Conservation (phyloP, 768 basidiomycete genomes). For the Pleurotus sapidus region DNA sequence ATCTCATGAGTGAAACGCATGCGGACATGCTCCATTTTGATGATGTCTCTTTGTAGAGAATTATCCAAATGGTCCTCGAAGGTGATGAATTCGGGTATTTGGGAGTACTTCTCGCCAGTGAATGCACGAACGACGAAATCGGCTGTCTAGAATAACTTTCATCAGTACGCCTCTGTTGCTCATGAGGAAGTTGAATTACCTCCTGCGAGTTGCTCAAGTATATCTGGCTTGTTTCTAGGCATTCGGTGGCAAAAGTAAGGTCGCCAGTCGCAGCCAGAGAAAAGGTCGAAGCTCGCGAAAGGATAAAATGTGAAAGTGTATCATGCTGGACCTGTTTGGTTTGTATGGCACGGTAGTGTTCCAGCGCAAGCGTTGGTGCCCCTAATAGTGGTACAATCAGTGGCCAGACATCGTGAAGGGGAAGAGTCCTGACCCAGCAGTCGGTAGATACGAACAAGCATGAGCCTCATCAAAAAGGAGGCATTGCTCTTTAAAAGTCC, state of each 20-base stretch:
- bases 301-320: slow-evolving; percentile 81
- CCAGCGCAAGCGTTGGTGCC: slow-evolving; percentile 66
- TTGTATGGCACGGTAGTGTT: slow-evolving; percentile 76
- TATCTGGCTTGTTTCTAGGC: slow-evolving; percentile 76
- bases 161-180: slow-evolving; percentile 1
- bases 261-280: slow-evolving; percentile 76
- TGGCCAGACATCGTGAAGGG: not conserved
- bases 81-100: slow-evolving; percentile 82
- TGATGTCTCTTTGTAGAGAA: slow-evolving; percentile 80
- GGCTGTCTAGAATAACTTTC: slow-evolving; percentile 46
- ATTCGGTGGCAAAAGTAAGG: slow-evolving; percentile 71
- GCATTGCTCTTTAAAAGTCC: slow-evolving; percentile 70
- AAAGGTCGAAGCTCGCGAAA: slow-evolving; percentile 77
- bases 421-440: slow-evolving; percentile 55
- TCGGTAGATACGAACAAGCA: slow-evolving; percentile 80
- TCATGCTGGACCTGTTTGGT: slow-evolving; percentile 88
- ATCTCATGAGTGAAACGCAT: slow-evolving; percentile 79
- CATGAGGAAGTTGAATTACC: slow-evolving; percentile 32
- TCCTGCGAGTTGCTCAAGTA: slow-evolving; percentile 80
- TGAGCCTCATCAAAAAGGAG: slow-evolving; percentile 74
- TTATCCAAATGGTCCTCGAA: slow-evolving; percentile 83
- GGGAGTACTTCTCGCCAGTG: slow-evolving; percentile 77
- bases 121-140: slow-evolving; percentile 83
- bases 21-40: slow-evolving; percentile 81
- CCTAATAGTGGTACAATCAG: slow-evolving; percentile 37